Evolutionary conservation across 1,284 basidiomycete genomes (phyloP).

Genomic region (Cryptococcus sp.): DNA sequence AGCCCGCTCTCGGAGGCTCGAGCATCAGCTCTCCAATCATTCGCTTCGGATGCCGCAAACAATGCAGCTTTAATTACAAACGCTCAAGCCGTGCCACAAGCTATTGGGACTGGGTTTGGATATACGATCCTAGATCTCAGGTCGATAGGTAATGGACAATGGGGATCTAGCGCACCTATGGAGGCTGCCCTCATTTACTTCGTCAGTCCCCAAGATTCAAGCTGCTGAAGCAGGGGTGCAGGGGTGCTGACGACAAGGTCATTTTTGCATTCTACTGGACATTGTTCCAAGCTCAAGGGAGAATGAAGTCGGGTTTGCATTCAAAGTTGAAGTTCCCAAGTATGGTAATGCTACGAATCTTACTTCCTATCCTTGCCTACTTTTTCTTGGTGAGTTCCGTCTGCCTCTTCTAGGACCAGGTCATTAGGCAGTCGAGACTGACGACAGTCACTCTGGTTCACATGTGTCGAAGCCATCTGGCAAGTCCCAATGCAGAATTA

Average conservation of each 20-base stretch:
- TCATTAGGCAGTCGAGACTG: not conserved
- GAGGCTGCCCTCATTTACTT: conserved; percentile 43
- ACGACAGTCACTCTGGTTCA: conserved; percentile 32
- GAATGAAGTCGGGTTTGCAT: conserved; percentile 27
- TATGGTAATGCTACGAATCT: conserved; percentile 24
- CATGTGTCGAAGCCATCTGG: conserved; percentile 32
- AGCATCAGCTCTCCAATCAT: conserved; percentile 10
- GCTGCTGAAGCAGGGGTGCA: too few relatives aligned
- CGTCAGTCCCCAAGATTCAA: conserved; percentile 10
- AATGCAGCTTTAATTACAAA: conserved; percentile 10
- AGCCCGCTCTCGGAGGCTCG: conserved; percentile 17
- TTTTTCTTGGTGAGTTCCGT: conserved; percentile 31
- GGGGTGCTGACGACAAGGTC: conserved; percentile 9
- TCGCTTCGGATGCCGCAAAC: conserved; percentile 10
- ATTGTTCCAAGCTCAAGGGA: conserved; percentile 20
- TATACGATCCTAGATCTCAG: conserved; percentile 34
- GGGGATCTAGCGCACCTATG: conserved; percentile 38
- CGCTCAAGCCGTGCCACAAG: conserved; percentile 31
- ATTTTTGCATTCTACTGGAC: conserved; percentile 40
- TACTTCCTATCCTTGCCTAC: conserved; percentile 29
- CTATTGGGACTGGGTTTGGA: conserved; percentile 31
- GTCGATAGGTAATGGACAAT: conserved; percentile 22
- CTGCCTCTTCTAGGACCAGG: not conserved
- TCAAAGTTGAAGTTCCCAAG: conserved; percentile 22
- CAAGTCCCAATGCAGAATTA: conserved; percentile 32